A percentile compares a stretch with the other conserved stretches of the same genome.
These are phyloP conservation scores for Xylaria hypoxylon DNA, from an alignment of 2,329 filamentous ascomycete genomes.

Conservation along the genomic window DNA sequence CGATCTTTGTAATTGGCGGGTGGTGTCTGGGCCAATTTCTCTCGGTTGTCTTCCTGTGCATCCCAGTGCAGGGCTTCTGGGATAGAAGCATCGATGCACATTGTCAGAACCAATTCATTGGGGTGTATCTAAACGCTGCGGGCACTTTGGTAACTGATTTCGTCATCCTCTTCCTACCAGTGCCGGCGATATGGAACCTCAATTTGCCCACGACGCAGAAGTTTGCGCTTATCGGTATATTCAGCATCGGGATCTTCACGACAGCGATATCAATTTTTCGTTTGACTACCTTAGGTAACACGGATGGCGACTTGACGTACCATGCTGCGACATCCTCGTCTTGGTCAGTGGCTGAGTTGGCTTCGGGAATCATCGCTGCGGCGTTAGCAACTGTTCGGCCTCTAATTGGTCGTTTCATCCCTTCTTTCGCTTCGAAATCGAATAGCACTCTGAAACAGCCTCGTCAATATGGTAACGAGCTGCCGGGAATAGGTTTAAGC, in stretches of 20 bases:
- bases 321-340: slow-evolving; percentile 23
- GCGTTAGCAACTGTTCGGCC: slow-evolving; percentile 31
- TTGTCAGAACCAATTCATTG: slow-evolving; percentile 27
- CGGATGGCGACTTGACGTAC: slow-evolving; percentile 27
- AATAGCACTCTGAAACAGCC: slow-evolving; percentile 1
- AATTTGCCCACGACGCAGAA: slow-evolving; percentile 32
- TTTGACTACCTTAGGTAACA: slow-evolving; percentile 22
- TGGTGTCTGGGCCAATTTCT: slow-evolving; percentile 48
- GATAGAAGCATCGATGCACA: slow-evolving; percentile 35
- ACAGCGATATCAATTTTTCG: slow-evolving; percentile 32
- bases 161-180: slow-evolving; percentile 25
- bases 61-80: slow-evolving; percentile 48
- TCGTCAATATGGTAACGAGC: neutral
- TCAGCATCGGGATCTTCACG: slow-evolving; percentile 28
- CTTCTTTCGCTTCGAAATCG: slow-evolving; percentile 16
- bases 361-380: slow-evolving; percentile 32
- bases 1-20: slow-evolving; percentile 46
- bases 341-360: slow-evolving; percentile 33
- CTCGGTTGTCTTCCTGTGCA: slow-evolving; percentile 45
- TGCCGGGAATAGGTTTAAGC: neutral
- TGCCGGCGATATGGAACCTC: slow-evolving; percentile 31
- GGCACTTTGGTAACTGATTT: slow-evolving; percentile 31
- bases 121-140: slow-evolving; percentile 30
- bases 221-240: slow-evolving; percentile 26
- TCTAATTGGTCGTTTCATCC: slow-evolving; percentile 21